These are phyloP conservation scores for Erythrobasidium yunnanense DNA, from an alignment of 768 basidiomycete species.

Conservation along the genomic window DNA sequence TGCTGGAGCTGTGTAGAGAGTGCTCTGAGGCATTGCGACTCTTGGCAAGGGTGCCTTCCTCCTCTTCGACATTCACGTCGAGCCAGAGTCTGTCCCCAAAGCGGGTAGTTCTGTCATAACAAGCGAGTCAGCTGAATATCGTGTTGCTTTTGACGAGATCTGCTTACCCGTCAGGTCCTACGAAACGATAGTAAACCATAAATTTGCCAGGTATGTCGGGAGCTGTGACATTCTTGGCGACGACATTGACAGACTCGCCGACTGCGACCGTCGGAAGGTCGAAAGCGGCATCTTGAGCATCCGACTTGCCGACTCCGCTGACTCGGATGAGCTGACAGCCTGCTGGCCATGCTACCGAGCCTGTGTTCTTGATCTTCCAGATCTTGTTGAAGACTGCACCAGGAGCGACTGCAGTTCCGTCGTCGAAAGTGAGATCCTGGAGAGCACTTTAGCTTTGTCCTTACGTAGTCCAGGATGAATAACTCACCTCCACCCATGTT, in stretches of 20 bases:
- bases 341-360: conserved; percentile 5
- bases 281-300: background rate
- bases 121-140: background rate
- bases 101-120: background rate
- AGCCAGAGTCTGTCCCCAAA: conserved; percentile 26
- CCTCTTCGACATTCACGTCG: conserved; percentile 21
- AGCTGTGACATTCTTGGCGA: conserved; percentile 12
- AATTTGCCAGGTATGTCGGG: conserved; percentile 12
- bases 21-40: background rate
- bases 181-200: conserved; percentile 19
- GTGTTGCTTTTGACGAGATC: no score
- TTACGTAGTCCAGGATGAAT: background rate
- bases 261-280: background rate
- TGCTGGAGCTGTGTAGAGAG: conserved; percentile 4
- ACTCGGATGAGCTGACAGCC: conserved; percentile 8
- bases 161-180: conserved; percentile 19
- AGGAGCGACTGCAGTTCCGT: conserved; percentile 5
- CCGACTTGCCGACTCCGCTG: conserved; percentile 18
- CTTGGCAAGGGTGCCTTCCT: background rate
- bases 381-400: conserved; percentile 28
- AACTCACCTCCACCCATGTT: conserved; percentile 8
- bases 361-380: conserved; percentile 17
- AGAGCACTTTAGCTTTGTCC: background rate
- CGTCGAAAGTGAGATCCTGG: conserved; percentile 23
- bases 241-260: conserved; percentile 4